phyloP scores from a whole-genome alignment of 192 early-diverging fungal genomes.

The Linnemannia zychae region DNA sequence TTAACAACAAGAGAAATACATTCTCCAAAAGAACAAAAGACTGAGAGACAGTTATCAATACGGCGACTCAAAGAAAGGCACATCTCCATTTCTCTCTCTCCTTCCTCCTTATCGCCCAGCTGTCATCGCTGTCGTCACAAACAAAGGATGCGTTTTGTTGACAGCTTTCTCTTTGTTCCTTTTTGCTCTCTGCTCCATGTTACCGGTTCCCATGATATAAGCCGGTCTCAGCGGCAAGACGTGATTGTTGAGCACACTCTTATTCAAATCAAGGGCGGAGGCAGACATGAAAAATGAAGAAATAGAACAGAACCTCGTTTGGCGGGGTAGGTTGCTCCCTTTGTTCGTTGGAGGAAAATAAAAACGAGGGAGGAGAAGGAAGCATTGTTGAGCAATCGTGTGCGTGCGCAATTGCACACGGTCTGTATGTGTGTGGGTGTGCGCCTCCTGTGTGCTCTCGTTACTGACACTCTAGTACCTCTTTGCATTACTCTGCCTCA shows the following conservation, averaged over 20 bases:
- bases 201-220: neutral
- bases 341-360: no score
- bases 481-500: neutral
- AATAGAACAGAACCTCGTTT: no score
- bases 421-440: neutral
- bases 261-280: no score
- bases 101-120: neutral
- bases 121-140: neutral
- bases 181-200: neutral
- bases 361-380: no score
- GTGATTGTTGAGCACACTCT: neutral
- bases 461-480: neutral
- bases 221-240: neutral
- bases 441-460: neutral
- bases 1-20: neutral
- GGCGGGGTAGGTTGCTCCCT: no score
- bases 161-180: neutral
- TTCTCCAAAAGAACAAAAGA: neutral
- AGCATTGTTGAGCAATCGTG: neutral
- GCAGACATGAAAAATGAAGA: no score
- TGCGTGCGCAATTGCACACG: neutral
- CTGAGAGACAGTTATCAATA: neutral
- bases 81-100: neutral
- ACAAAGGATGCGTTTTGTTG: neutral
- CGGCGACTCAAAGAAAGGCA: neutral